A percentile compares a stretch with the other conserved stretches of the same genome.
Conservation (phyloP, 768 basidiomycete genomes). For the Collybia sordida region DNA sequence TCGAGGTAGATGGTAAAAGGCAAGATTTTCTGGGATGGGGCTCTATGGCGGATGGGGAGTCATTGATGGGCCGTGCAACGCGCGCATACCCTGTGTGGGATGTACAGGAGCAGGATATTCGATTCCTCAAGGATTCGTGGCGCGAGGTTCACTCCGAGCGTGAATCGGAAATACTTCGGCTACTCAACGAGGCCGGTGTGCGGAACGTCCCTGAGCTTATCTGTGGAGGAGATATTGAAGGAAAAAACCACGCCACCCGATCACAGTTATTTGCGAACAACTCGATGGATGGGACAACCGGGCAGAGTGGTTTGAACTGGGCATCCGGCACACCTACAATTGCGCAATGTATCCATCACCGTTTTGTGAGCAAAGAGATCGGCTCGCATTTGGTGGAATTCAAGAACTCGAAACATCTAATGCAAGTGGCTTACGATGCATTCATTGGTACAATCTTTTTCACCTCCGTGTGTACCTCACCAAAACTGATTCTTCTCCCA, state of each 20-base stretch:
- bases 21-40: conserved; percentile 14
- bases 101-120: background rate
- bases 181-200: conserved; percentile 10
- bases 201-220: conserved; percentile 20
- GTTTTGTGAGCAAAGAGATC: conserved; percentile 16
- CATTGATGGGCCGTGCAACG: conserved; percentile 12
- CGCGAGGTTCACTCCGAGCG: conserved; percentile 2
- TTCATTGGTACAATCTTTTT: conserved; percentile 15
- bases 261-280: conserved; percentile 7
- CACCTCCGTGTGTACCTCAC: no score
- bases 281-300: background rate
- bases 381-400: conserved; percentile 8
- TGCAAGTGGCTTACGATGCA: conserved; percentile 17
- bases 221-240: conserved; percentile 25
- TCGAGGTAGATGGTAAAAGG: conserved; percentile 1
- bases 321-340: no score
- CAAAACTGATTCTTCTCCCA: background rate
- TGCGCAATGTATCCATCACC: conserved; percentile 12
- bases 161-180: conserved; percentile 17
- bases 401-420: conserved; percentile 9
- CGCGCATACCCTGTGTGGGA: conserved; percentile 13
- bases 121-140: conserved; percentile 28
- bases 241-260: background rate
- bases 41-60: conserved; percentile 7
- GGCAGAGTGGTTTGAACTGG: background rate